Conservation (phyloP, 1,284 basidiomycete species). For the Moesziomyces sp. region DNA sequence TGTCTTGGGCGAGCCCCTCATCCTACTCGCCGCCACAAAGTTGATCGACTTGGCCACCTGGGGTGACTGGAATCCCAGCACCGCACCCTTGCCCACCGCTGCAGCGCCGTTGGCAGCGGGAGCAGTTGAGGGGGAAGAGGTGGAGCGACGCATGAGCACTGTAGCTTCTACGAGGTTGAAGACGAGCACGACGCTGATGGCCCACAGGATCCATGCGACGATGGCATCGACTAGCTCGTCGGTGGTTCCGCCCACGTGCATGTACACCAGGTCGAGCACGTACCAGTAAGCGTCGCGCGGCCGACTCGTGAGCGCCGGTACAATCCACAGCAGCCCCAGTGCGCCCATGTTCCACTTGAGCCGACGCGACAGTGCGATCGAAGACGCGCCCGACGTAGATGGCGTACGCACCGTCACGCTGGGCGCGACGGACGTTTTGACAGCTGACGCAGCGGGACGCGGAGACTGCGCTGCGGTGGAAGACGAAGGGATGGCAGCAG, state of each 20-base stretch:
- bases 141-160: constrained; percentile 8
- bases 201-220: constrained; percentile 41
- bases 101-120: background rate
- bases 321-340: constrained; percentile 33
- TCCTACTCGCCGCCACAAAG: constrained; percentile 39
- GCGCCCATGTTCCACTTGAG: constrained; percentile 39
- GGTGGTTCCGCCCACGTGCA: constrained; percentile 23
- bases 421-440: no score
- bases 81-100: background rate
- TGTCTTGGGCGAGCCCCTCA: constrained; percentile 45
- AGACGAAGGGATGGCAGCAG: background rate
- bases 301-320: constrained; percentile 17
- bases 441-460: no score
- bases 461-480: background rate
- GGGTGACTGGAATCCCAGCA: constrained; percentile 36
- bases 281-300: constrained; percentile 36
- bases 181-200: constrained; percentile 30
- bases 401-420: background rate
- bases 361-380: constrained; percentile 10
- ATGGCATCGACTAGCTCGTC: constrained; percentile 39
- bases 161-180: constrained; percentile 42
- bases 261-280: constrained; percentile 33
- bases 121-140: background rate
- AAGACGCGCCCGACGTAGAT: background rate
- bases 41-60: constrained; percentile 33